Evolutionary conservation across 2,329 filamentous ascomycete species (phyloP).

Genomic region (Exophiala calicioides): DNA sequence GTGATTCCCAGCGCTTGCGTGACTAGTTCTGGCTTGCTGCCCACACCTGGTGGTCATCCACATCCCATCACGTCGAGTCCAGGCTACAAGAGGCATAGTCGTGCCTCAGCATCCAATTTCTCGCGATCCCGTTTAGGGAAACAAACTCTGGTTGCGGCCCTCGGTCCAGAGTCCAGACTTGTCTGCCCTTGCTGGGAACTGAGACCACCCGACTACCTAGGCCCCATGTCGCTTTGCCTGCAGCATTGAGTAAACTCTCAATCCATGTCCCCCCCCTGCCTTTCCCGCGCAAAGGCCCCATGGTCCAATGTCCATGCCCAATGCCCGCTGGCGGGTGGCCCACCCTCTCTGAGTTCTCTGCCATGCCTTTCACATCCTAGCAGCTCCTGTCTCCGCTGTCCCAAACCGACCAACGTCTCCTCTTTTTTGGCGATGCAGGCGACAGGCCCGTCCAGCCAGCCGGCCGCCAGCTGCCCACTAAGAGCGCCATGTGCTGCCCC

Average conservation of each 20-base stretch:
- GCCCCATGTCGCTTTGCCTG: constrained; percentile 23
- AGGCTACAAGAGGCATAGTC: constrained; percentile 19
- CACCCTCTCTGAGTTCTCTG: constrained; percentile 7
- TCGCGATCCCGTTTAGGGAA: constrained; percentile 22
- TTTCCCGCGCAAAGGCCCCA: constrained; percentile 1
- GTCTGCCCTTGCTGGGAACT: constrained; percentile 12
- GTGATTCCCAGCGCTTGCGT: constrained; percentile 12
- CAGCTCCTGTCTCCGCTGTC: constrained; percentile 26
- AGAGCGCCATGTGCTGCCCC: constrained; percentile 33
- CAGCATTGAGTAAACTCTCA: too few species aligned
- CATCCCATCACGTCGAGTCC: constrained; percentile 12
- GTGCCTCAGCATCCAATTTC: constrained; percentile 27
- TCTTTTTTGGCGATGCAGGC: constrained; percentile 31
- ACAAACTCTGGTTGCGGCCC: constrained; percentile 22
- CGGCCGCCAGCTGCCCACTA: constrained; percentile 33
- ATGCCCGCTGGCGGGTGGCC: background rate
- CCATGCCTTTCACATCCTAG: constrained; percentile 26
- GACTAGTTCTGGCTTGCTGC: constrained; percentile 1
- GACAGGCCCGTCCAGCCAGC: constrained; percentile 38
- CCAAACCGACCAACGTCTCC: constrained; percentile 28
- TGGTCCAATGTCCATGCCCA: too few species aligned
- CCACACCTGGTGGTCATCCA: constrained; percentile 1
- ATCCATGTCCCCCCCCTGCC: too few species aligned
- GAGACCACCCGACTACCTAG: constrained; percentile 15
- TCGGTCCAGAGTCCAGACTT: constrained; percentile 21